Evolutionary conservation across 805 yeast genomes (phyloP), one percentile per base, ranked within the genome.

Genomic region (Osmozyma mogii): DNA sequence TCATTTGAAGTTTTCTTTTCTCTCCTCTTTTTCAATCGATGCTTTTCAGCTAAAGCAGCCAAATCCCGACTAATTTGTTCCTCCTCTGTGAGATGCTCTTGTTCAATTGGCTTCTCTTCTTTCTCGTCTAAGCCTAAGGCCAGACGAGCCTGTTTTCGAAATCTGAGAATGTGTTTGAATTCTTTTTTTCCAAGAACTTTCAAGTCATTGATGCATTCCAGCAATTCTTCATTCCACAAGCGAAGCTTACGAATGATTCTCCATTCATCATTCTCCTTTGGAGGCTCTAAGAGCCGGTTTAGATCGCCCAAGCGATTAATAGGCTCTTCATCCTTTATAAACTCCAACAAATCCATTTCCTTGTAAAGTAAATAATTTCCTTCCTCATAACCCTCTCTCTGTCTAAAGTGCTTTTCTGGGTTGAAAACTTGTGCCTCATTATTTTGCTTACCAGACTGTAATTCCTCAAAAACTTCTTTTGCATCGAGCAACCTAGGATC

Each of bases 381-480:
- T 49, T 89, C 97, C 35, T 84, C 96, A 59, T 92, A 92, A 73
- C 99, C 99, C 44, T 81, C 83, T 75, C 98, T 82, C 56, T 76
- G 79, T 60, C 97, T 77, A 33, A 70, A 74, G 58, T 84, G 85
- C 60, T 79, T 77, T 50, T 89, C 97, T 1, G 99, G 99, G 49
- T 92, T 87, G 64, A 77, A 92, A 24, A 92, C 81, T 53, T 88
- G 88, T 11, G 95, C 85, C 59, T 92, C 96, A 52, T 79, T 81
- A 20, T 70, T 79, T 11, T 75, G 75, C 7, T 78, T 78, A 31
- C 70, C 84, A 17, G 47, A 43, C 11, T 77, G 78, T 34, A 92
- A 61, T 54, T 92, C 98, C 59, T 89, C 97, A 50, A 92, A 92
- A 13, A 92, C 97, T 50, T 83, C 87, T 50, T 73, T 83, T 10